These are phyloP conservation scores for Coemansia sp. DNA, from an alignment of 192 early-diverging fungal genomes.

Conservation along the genomic window DNA sequence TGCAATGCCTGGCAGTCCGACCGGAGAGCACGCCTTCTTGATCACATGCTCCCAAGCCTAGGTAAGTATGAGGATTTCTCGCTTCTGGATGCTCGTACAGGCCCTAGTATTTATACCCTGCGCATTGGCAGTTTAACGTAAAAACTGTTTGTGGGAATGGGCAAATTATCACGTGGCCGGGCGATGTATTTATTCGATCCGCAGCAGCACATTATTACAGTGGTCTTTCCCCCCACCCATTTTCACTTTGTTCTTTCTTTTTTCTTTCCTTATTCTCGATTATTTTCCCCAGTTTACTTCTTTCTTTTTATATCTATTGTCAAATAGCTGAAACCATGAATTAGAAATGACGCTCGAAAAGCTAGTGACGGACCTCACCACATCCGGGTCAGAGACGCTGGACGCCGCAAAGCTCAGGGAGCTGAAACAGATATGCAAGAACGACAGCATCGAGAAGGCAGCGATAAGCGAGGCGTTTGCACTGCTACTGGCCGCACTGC, in stretches of 20 bases:
- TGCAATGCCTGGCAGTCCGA: constrained; percentile 43
- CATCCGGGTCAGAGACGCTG: constrained; percentile 17
- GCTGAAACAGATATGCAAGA: constrained; percentile 31
- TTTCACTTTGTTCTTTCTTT: neutral
- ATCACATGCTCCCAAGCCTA: constrained; percentile 27
- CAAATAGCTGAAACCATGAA: constrained; percentile 7
- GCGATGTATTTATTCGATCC: neutral
- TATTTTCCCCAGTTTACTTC: neutral
- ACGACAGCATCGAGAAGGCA: constrained; percentile 5
- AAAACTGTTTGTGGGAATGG: neutral
- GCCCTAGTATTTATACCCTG: constrained; percentile 12
- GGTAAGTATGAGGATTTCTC: constrained; percentile 37
- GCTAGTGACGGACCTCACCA: constrained; percentile 31
- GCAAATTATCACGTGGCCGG: neutral
- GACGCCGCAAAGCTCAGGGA: constrained; percentile 16
- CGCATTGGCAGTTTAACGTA: neutral
- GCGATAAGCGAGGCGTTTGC: constrained; percentile 5
- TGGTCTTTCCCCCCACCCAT: no score
- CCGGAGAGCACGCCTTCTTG: constrained; percentile 31
- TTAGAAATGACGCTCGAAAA: constrained; percentile 16
- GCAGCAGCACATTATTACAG: neutral
- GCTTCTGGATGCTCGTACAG: constrained; percentile 8
- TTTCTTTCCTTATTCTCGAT: neutral
- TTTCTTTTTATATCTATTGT: neutral
- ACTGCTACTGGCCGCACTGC: constrained; percentile 12